Percentiles rank a stretch among this genome's conserved stretches.
Conservation (phyloP, 495 filamentous ascomycete genomes). For the Bombardia bombarda region DNA sequence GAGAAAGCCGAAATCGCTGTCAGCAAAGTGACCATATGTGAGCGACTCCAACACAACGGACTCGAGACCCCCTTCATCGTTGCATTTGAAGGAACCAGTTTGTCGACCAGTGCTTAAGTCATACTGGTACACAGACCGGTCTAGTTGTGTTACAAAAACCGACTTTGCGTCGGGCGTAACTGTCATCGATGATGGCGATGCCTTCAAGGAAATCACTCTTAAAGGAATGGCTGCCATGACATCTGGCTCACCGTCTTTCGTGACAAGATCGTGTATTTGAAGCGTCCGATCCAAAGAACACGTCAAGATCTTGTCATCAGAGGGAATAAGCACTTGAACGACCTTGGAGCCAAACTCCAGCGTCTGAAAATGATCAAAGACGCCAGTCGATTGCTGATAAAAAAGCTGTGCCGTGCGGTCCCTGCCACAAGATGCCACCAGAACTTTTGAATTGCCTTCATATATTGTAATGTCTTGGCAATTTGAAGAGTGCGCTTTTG, state of each 20-base stretch:
- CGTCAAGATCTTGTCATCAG: slow-evolving; percentile 61
- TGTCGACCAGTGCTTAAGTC: slow-evolving; percentile 65
- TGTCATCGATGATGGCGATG: slow-evolving; percentile 79
- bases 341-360: slow-evolving; percentile 41
- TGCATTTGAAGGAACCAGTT: slow-evolving; percentile 67
- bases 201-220: slow-evolving; percentile 70
- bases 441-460: slow-evolving; percentile 40
- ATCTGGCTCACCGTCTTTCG: slow-evolving; percentile 59
- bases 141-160: slow-evolving; percentile 66
- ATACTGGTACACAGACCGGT: slow-evolving; percentile 71
- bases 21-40: slow-evolving; percentile 41
- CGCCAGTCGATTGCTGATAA: slow-evolving; percentile 40
- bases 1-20: slow-evolving; percentile 45
- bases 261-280: slow-evolving; percentile 67
- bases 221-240: slow-evolving; percentile 67
- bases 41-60: slow-evolving; percentile 76
- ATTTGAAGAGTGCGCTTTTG: slow-evolving; percentile 80
- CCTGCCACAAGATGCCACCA: slow-evolving; percentile 74
- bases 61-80: slow-evolving; percentile 69
- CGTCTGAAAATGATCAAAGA: slow-evolving; percentile 43
- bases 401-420: slow-evolving; percentile 91
- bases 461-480: slow-evolving; percentile 72
- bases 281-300: slow-evolving; percentile 84
- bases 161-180: slow-evolving; percentile 54
- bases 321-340: slow-evolving; percentile 39